Evolutionary conservation across 2,329 filamentous ascomycete genomes (phyloP), one percentile per base, ranked within the genome.

Genomic region (Orbilia blumenaviensis): DNA sequence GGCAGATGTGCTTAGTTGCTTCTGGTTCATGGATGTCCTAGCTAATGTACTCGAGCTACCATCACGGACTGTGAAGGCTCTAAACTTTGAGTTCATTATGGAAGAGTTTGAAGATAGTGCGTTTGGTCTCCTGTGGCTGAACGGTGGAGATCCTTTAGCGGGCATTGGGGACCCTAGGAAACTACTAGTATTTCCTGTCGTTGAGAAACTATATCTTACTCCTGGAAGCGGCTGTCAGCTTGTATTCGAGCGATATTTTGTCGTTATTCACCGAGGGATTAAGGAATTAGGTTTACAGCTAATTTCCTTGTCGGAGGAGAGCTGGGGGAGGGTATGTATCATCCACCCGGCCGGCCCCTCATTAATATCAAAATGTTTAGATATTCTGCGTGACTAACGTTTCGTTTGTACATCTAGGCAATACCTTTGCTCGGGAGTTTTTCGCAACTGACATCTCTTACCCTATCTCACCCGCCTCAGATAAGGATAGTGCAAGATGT

Each of bases 1-100:
- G 2, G 3, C 2, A 2, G 27, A 54, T 2, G 1, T 54, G 5
- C 23, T 12, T 3, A 8, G 14, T n/a, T 21, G 3, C n/a, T n/a
- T 56, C 10, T 56, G 52, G 52, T 38, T 56, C 9, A 56, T 56
- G 52, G 29, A 38, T 18, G n/a, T 38, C 32, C 52, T 56, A 12
- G n/a, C 25, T 32, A 18, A 25, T 25, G 23, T 38, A 25, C 52
- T 56, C 5, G 7, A n/a, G 0, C 0, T 23, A 18, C 29, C 52
- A n/a, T 56, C 52, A 9, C 52, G 9, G 9, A 56, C 52, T 5
- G 32, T 23, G 6, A 56, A 18, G 32, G 18, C 9, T 14, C 25
- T 56, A 18, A 56, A 23, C 10, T 56, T 56, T 56, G 52, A 38
- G 32, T 56, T 56, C 21, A 36, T 56, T 14, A 2, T 56, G 4